Base-by-base conservation (phyloP, 2,329 filamentous ascomycete species). In the Epichloe gansuensis region DNA sequence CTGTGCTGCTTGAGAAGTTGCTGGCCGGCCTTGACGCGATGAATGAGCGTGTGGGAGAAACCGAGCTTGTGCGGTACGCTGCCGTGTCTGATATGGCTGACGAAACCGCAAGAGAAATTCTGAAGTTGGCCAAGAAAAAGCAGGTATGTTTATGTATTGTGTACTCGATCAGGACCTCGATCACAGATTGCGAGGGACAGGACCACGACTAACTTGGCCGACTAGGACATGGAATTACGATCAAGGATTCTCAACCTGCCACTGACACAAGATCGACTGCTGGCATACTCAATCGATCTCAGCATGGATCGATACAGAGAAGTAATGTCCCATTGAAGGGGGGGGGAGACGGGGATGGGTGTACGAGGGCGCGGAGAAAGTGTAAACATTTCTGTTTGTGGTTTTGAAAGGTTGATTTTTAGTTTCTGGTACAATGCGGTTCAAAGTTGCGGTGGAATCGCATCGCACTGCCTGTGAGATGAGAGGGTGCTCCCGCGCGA, bases 1-100 rank as follows among this genome's bases (percentile, higher is more conserved):
- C 73, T 25, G 62, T 67, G 44, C 66, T 80, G 6, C 68, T 84
- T 23, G 77, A 81, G 42, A 76, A 72, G 53, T 64, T 85, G n/a
- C 64, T 81, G 47, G 68, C 73, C 31, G 76, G 78, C 36, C 66
- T 84, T 35, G 75, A 76, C 31, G 74, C 74, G 31, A 76, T 82
- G 67, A 73, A 74, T 54, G 75, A 74, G 50, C 59, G 62, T 34
- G 63, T 66, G 9, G 60, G 65, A 3, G 69, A 73, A 39, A 62
- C 66, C 5, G 65, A 81, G 56, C 77, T 86, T 62, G 72, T 80
- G 50, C 58, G 66, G 41, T 70, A 66, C 51, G 87, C 90, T 42
- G 88, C 89, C 0, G 76, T 91, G 51, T 82, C 84, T 57, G 89
- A 94, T 62, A 95, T 95, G 77, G 85, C 84, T 46, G 80, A 81